Conservation (phyloP, 2,329 filamentous ascomycete species). For the Sporothrix euskadiensis region DNA sequence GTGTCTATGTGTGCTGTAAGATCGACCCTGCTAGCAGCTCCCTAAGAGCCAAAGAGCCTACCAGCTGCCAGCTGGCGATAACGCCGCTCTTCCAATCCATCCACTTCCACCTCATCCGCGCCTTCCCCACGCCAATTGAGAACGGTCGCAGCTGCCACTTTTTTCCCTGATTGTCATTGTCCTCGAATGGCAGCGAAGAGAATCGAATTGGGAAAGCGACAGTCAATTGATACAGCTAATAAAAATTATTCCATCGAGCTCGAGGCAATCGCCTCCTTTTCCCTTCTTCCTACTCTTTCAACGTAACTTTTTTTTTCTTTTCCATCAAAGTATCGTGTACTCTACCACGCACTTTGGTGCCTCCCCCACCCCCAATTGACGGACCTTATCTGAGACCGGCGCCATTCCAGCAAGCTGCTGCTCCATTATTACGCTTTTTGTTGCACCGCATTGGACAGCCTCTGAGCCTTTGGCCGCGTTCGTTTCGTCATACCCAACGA, state of each 20-base stretch:
- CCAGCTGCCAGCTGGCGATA: not conserved
- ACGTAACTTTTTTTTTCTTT: not conserved
- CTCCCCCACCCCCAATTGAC: not conserved
- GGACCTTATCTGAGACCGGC: slow-evolving; percentile 26
- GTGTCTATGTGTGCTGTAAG: not conserved
- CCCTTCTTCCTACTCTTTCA: not conserved
- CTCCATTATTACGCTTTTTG: slow-evolving; percentile 11
- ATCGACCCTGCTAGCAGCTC: not conserved
- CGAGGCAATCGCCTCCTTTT: not conserved
- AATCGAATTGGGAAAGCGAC: not conserved
- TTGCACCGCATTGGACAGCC: slow-evolving; percentile 26
- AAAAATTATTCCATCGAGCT: slow-evolving; percentile 1
- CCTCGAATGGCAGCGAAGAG: slow-evolving; percentile 8
- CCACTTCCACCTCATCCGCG: slow-evolving; percentile 16
- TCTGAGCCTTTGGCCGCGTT: slow-evolving; percentile 1
- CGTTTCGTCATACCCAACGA: slow-evolving; percentile 16
- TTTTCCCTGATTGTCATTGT: not conserved
- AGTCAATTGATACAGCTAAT: slow-evolving; percentile 3
- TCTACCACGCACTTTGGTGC: not conserved
- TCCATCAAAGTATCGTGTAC: not conserved
- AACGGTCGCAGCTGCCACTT: slow-evolving; percentile 3
- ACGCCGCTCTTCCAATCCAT: not conserved
- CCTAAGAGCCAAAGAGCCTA: not conserved
- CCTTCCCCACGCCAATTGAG: slow-evolving; percentile 21
- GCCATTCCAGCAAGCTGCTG: slow-evolving; percentile 12